Evolutionary conservation across 108 stramenopile genomes (phyloP).

Genomic region (Aurantiochytrium sp.): DNA sequence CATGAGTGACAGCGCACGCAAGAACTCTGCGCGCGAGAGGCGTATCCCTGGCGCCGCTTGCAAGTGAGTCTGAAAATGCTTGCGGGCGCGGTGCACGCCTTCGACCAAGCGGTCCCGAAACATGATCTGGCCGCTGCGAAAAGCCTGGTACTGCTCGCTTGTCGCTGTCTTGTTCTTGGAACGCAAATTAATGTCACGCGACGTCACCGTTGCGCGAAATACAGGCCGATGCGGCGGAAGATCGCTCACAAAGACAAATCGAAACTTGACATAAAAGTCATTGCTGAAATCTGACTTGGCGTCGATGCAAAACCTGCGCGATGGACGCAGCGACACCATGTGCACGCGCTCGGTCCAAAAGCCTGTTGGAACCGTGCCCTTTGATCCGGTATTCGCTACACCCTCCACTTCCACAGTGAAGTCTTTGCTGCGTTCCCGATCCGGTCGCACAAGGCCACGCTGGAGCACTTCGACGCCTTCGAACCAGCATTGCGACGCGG

Average conservation of each 20-base stretch:
- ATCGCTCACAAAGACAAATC: background rate
- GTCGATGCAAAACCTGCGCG: background rate
- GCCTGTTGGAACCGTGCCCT: background rate
- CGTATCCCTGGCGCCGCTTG: background rate
- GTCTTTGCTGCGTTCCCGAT: background rate
- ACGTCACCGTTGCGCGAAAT: background rate
- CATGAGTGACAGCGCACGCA: background rate
- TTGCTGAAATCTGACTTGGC: background rate
- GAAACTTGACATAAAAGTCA: background rate
- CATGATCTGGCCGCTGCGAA: background rate
- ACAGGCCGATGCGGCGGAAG: background rate
- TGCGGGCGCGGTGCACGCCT: background rate
- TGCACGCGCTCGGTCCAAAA: background rate
- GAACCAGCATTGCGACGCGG: background rate
- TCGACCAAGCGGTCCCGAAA: background rate
- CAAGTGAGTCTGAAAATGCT: background rate
- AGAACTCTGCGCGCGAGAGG: background rate
- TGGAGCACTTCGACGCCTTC: background rate
- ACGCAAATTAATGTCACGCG: background rate
- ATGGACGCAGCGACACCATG: background rate
- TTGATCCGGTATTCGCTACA: background rate
- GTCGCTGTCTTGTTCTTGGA: background rate
- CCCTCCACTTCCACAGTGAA: background rate
- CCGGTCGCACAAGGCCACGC: background rate
- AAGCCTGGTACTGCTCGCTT: background rate